phyloP scores from a whole-genome alignment of 2,329 filamentous ascomycete genomes.

The Eutypella sp. region DNA sequence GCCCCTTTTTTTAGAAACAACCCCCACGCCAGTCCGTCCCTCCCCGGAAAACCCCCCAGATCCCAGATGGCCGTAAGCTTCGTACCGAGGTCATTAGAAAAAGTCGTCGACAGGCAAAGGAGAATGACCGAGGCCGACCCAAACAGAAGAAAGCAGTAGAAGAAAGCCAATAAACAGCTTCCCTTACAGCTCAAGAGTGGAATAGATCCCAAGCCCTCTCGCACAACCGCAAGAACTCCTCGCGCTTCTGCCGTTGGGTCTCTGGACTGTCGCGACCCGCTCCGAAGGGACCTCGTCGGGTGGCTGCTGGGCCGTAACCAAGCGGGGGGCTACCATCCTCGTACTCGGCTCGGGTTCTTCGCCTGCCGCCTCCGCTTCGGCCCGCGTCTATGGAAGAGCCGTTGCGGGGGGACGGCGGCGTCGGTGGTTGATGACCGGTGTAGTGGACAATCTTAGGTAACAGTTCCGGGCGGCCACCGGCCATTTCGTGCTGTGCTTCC shows the following conservation, averaged over 20 bases:
- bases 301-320: constrained; percentile 63
- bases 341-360: constrained; percentile 83
- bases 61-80: neutral
- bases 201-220: constrained; percentile 94
- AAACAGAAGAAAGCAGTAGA: neutral
- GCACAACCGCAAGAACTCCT: constrained; percentile 84
- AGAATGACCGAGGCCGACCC: neutral
- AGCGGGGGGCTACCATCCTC: constrained; percentile 82
- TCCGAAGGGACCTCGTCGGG: constrained; percentile 66
- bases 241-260: constrained; percentile 78
- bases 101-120: neutral
- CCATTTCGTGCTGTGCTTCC: constrained; percentile 85
- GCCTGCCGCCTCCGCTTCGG: constrained; percentile 59
- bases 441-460: constrained; percentile 94
- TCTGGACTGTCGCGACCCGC: constrained; percentile 80
- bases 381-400: constrained; percentile 42
- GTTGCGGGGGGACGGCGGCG: constrained; percentile 74
- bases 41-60: neutral
- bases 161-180: neutral
- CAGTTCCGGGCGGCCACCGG: constrained; percentile 87
- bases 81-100: neutral
- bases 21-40: neutral
- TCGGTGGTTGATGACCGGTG: constrained; percentile 86
- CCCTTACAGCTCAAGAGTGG: constrained; percentile 89
- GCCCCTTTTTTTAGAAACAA: neutral